phyloP scores from a whole-genome alignment of 371 early-diverging fungal species.

The Gilbertella persicaria region DNA sequence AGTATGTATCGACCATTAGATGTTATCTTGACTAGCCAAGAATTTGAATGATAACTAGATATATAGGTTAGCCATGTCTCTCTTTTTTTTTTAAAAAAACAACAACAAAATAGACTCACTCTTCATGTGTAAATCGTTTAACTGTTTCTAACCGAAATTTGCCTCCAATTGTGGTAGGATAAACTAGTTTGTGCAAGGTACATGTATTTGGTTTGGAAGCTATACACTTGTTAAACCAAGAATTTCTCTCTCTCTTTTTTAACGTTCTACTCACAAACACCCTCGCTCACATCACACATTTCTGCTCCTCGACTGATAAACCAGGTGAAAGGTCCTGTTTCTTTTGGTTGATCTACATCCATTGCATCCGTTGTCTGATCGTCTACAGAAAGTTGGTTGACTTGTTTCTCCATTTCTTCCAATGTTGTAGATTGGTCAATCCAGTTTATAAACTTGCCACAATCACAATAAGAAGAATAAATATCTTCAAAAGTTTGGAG shows the following conservation, averaged over 20 bases:
- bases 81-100: not conserved
- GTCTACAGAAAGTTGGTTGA: constrained; percentile 9
- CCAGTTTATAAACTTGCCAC: constrained; percentile 78
- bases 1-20: constrained; percentile 83
- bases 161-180: constrained; percentile 67
- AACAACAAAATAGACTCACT: constrained; percentile 61
- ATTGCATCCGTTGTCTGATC: constrained; percentile 5
- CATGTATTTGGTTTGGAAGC: constrained; percentile 83
- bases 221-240: constrained; percentile 15
- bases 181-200: constrained; percentile 77
- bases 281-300: constrained; percentile 80
- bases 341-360: no score
- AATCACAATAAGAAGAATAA: constrained; percentile 90
- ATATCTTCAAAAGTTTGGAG: constrained; percentile 79
- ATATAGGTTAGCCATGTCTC: not conserved
- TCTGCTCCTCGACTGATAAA: constrained; percentile 89
- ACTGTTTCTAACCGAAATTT: constrained; percentile 74
- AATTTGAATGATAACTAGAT: constrained; percentile 80
- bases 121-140: constrained; percentile 71
- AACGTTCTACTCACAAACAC: constrained; percentile 69
- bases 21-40: constrained; percentile 87
- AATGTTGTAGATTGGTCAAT: constrained; percentile 45
- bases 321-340: constrained; percentile 59
- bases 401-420: constrained; percentile 2
- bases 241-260: not conserved